Evolutionary conservation across 768 basidiomycete genomes (phyloP).

Genomic region (Chlorophyllum brunneum): DNA sequence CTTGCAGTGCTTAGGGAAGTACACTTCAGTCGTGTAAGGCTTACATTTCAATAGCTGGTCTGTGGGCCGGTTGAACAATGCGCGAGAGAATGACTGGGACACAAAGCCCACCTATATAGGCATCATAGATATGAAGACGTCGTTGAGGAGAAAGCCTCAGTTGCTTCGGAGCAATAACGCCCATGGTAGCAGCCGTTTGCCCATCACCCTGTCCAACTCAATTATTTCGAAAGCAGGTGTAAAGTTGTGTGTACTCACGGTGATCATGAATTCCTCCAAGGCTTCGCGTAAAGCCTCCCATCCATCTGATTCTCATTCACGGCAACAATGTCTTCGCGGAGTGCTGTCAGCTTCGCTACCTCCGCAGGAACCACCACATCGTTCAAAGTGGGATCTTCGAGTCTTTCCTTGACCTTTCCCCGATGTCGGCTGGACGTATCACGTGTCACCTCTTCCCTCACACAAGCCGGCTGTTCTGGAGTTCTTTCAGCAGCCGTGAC

Average conservation of each 20-base stretch:
- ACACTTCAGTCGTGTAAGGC: conserved; percentile 65
- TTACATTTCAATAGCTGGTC: conserved; percentile 62
- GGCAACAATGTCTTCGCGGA: conserved; percentile 38
- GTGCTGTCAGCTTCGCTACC: conserved; percentile 23
- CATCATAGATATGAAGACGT: conserved; percentile 53
- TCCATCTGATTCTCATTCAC: conserved; percentile 50
- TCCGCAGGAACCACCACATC: not conserved
- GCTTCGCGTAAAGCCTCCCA: conserved; percentile 54
- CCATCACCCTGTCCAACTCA: conserved; percentile 52
- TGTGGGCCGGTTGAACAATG: conserved; percentile 28
- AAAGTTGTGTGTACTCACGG: conserved; percentile 37
- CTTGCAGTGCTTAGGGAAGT: conserved; percentile 63
- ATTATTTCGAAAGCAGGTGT: not conserved
- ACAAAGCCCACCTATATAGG: conserved; percentile 61
- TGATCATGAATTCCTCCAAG: conserved; percentile 58
- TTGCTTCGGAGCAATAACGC: conserved; percentile 57
- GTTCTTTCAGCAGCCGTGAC: conserved; percentile 37
- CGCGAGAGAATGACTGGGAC: too few species aligned
- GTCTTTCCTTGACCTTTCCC: conserved; percentile 23
- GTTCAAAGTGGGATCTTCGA: too few species aligned
- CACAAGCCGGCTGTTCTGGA: conserved; percentile 19
- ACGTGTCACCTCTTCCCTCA: conserved; percentile 21
- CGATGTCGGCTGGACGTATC: conserved; percentile 23
- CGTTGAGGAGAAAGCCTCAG: conserved; percentile 44
- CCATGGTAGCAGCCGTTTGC: conserved; percentile 75